phyloP scores from a whole-genome alignment of 2,329 filamentous ascomycete genomes.

The Mariannaea sp. region DNA sequence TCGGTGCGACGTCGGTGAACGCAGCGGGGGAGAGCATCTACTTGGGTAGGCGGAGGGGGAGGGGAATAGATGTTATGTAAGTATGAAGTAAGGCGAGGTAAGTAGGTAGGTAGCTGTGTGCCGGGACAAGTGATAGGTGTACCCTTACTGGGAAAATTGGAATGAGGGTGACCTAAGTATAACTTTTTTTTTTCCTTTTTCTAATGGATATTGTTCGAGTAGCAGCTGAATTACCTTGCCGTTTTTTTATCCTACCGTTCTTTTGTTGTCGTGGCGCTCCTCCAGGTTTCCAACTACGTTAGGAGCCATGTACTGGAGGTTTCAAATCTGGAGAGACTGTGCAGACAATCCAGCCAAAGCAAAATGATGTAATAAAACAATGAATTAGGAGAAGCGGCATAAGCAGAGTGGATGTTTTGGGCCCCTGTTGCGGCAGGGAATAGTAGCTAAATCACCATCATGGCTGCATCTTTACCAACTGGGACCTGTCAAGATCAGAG shows the following conservation, averaged over 20 bases:
- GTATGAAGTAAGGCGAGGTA: neutral
- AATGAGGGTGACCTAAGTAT: too few species aligned
- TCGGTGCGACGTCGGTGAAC: constrained; percentile 20
- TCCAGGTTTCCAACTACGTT: neutral
- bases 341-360: neutral
- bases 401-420: constrained; percentile 13
- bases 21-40: constrained; percentile 11
- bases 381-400: too few species aligned
- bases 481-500: neutral
- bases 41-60: neutral
- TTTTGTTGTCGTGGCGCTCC: neutral
- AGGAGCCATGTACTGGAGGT: neutral
- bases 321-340: too few species aligned
- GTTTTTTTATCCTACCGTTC: neutral
- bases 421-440: constrained; percentile 14
- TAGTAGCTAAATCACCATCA: too few species aligned
- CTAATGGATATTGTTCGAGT: too few species aligned
- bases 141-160: neutral
- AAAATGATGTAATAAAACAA: constrained; percentile 1
- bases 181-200: too few species aligned
- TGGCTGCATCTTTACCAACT: too few species aligned
- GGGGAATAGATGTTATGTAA: neutral
- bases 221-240: too few species aligned
- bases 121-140: too few species aligned
- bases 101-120: neutral